These are phyloP conservation scores for Aspergillus novoparasiticus DNA, from an alignment of 2,329 filamentous ascomycete genomes.

Conservation along the genomic window DNA sequence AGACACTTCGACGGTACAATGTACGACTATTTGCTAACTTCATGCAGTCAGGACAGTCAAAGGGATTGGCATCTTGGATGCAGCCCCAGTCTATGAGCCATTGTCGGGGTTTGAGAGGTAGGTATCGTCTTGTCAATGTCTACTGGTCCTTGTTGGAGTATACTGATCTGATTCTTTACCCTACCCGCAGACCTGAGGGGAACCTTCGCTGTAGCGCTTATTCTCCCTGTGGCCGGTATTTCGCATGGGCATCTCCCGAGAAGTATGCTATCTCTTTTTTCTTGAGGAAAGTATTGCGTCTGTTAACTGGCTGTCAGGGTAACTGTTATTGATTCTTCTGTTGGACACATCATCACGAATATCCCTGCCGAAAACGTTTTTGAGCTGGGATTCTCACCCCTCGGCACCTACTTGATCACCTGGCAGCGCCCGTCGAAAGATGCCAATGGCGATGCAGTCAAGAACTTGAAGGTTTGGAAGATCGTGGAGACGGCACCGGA, in stretches of 20 bases:
- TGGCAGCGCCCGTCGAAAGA: slow-evolving; percentile 95
- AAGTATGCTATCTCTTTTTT: slow-evolving; percentile 47
- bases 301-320: slow-evolving; percentile 57
- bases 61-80: slow-evolving; percentile 91
- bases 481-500: slow-evolving; percentile 69
- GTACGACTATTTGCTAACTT: slow-evolving; percentile 20
- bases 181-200: slow-evolving; percentile 72
- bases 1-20: neutral
- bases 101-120: slow-evolving; percentile 74
- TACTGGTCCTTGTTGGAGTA: neutral
- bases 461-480: slow-evolving; percentile 97
- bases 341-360: slow-evolving; percentile 71
- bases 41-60: slow-evolving; percentile 84
- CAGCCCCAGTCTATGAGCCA: slow-evolving; percentile 81
- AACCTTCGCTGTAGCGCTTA: slow-evolving; percentile 94
- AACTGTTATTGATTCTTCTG: slow-evolving; percentile 78
- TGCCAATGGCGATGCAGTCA: slow-evolving; percentile 86
- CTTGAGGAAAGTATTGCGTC: slow-evolving; percentile 1
- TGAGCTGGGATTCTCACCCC: slow-evolving; percentile 91
- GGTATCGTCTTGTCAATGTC: neutral
- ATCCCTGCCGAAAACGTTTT: slow-evolving; percentile 83
- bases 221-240: slow-evolving; percentile 93
- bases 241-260: slow-evolving; percentile 90
- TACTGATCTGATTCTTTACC: slow-evolving; percentile 15
- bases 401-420: slow-evolving; percentile 90